phyloP scores from a whole-genome alignment of 2,329 filamentous ascomycete genomes.

The Verticillium tricorpus region DNA sequence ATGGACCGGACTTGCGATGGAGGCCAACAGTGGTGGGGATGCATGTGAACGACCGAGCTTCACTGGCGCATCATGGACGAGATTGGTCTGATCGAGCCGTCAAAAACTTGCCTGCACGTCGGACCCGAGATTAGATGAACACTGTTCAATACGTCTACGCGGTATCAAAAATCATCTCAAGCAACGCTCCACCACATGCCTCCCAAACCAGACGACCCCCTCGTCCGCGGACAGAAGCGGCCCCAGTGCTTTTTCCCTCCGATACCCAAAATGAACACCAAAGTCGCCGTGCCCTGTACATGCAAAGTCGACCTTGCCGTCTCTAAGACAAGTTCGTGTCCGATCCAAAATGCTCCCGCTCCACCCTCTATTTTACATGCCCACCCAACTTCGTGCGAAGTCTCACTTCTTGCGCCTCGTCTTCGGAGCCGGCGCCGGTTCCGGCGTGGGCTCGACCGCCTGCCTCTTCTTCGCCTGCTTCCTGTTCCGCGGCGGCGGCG shows the following conservation, averaged over 20 bases:
- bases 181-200: background rate
- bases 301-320: background rate
- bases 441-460: conserved; percentile 21
- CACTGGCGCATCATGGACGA: no score
- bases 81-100: no score
- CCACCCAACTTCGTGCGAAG: background rate
- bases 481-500: conserved; percentile 43
- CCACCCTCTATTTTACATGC: background rate
- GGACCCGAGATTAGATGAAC: no score
- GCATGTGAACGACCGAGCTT: no score
- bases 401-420: conserved; percentile 15
- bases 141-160: background rate
- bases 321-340: background rate
- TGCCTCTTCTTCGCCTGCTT: conserved; percentile 51
- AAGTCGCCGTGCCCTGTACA: background rate
- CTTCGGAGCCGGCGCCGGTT: conserved; percentile 17
- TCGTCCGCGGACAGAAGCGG: background rate
- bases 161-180: background rate
- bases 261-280: background rate
- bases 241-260: background rate
- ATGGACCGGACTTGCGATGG: no score
- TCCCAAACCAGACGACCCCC: background rate
- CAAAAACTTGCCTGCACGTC: no score
- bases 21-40: no score
- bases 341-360: background rate